Conservation (phyloP, 257 asterid genomes). For the Schizonepeta tenuifolia region DNA sequence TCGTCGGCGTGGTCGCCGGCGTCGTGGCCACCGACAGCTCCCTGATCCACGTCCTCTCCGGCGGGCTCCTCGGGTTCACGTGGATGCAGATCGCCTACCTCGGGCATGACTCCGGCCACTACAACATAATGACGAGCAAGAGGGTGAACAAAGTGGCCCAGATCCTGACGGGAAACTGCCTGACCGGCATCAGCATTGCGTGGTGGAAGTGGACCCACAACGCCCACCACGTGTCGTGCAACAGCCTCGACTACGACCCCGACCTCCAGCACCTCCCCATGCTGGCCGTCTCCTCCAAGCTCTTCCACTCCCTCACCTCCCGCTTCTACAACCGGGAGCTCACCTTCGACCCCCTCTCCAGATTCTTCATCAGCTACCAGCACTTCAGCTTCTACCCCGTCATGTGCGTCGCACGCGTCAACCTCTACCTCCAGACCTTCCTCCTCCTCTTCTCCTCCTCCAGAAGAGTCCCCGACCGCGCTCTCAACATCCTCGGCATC, state of each 20-base stretch:
- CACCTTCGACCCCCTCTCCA: conserved; percentile 57
- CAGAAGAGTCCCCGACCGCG: conserved; percentile 66
- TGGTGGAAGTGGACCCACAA: conserved; percentile 99
- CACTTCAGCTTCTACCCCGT: conserved; percentile 74
- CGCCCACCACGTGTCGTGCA: conserved; percentile 80
- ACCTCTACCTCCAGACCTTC: conserved; percentile 75
- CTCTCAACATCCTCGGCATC: conserved; percentile 65
- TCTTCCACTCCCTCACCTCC: conserved; percentile 61
- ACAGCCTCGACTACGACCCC: conserved; percentile 90
- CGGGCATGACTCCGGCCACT: conserved; percentile 97
- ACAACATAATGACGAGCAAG: conserved; percentile 57
- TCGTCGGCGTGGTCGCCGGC: conserved; percentile 40
- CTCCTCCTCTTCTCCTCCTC: conserved; percentile 63
- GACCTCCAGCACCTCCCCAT: conserved; percentile 91
- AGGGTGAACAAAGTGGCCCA: conserved; percentile 63
- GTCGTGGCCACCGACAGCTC: conserved; percentile 36
- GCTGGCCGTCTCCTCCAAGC: conserved; percentile 63
- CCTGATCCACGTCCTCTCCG: conserved; percentile 43
- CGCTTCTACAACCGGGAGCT: conserved; percentile 65
- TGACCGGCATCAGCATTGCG: conserved; percentile 92
- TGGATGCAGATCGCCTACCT: conserved; percentile 72
- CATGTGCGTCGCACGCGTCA: conserved; percentile 67
- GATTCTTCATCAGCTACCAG: conserved; percentile 74
- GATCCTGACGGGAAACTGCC: conserved; percentile 74
- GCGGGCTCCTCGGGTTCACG: conserved; percentile 42